Base-by-base conservation (phyloP, 169 alveolate species). In the Ichthyophthirius multifiliis region DNA sequence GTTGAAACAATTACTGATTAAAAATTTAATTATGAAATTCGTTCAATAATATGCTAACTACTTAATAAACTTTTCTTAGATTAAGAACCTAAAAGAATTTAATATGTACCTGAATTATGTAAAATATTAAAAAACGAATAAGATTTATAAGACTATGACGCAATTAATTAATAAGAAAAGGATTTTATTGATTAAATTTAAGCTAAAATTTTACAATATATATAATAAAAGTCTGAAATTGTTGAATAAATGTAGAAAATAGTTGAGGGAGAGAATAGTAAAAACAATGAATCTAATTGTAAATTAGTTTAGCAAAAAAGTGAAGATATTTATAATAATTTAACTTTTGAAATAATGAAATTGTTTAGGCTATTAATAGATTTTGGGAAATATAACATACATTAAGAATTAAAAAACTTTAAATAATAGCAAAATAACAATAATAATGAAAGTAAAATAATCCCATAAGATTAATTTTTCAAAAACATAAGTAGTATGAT, bases 61-160 rank as follows among this genome's bases (percentile, higher is more conserved):
- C 39, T 76, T 32, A 76, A 76, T 41, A 47, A 76, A 63, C 64
- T 76, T 5, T 76, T 55, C 18, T 20, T 76, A 30, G 83, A 76
- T 39, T 13, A 76, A 41, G 83, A 76, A 16, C 83, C 83, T 6
- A 47, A 76, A 76, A 76, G 83, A 76, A 73, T 34, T 12, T 32
- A 47, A 6, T n/a, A 18, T 15, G 37, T 62, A 10, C 83, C 83
- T 15, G 83, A 76, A 63, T 55, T 76, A 30, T 76, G 83, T 55
- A 76, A 76, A 27, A 65, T 76, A 4, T 75, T 76, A 2, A 34
- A 46, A 30, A 55, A 41, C 3, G 76, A 41, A 5, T 15, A 30
- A 9, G n/a, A n/a, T n/a, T n/a, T n/a, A n/a, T n/a, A n/a, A n/a
- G n/a, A n/a, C n/a, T n/a, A 35, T 31, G 55, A 20, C 6, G 75